Evolutionary conservation across 257 asterid species (phyloP), one percentile per base, ranked within the genome.

Genomic region (Gentiana dahurica): DNA sequence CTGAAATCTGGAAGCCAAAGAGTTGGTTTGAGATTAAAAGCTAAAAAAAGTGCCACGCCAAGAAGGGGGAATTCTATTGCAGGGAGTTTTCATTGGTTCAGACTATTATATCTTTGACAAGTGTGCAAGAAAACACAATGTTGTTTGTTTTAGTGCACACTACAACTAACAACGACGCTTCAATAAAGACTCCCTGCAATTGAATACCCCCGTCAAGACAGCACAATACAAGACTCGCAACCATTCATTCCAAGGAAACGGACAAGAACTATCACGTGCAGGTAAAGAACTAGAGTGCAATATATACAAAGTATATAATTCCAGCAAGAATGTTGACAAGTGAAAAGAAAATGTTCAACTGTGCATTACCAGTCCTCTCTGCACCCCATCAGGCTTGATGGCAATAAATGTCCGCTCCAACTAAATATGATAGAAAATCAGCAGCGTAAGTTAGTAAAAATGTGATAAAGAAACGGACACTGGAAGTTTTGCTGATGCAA

Each of bases 361-460:
- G 64, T 56, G 57, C 1, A 67, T 6, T 88, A 92, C 99, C 99
- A 92, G 71, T 62, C 95, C 97, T 74, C 99, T 86, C 64, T 92
- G 99, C 62, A 89, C 97, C 66, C 99, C 99, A 79, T 88, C 99
- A 7, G 99, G 97, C 79, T 92, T 92, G 79, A 92, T 92, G 70
- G 99, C 97, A 58, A 92, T 92, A 64, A 92, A 92, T 61, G 96
- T 85, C 41, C 87, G 83, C 75, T 92, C 99, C 86, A 80, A 57
- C 99, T 92, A 47, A 50, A 60, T 67, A 58, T 44, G 66, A 46
- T 2, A 8, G 64, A 34, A 54, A 55, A 58, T 24, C 51, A 10
- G 61, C 12, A 63, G 34, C 15, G 43, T 70, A 65, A 69, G 77
- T 61, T 63, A 70, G 47, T 48, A 41, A 57, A 43, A 65, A 39